Evolutionary conservation across 306 rosid genomes (phyloP).

Genomic region (Ormosia emarginata): DNA sequence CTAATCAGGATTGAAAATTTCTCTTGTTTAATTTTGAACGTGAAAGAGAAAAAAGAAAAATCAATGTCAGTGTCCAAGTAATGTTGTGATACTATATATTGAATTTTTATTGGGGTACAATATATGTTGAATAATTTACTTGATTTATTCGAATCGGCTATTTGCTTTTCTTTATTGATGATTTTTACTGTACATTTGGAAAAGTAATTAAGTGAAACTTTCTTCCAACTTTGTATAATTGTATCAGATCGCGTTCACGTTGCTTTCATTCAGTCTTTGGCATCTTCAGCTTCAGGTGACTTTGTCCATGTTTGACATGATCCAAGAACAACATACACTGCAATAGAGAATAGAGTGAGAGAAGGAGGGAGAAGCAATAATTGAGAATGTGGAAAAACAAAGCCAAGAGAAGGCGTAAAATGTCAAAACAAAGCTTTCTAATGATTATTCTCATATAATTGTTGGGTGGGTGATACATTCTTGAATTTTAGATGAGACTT

Average conservation of each 20-base stretch:
- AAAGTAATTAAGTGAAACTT: not conserved
- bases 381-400: conserved; percentile 22
- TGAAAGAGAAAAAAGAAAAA: not conserved
- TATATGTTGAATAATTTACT: not conserved
- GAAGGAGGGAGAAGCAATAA: conserved; percentile 8
- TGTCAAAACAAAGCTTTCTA: conserved; percentile 42
- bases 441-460: conserved; percentile 21
- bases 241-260: not conserved
- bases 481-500: conserved; percentile 23
- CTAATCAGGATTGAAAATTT: no score
- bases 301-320: conserved; percentile 24
- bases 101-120: no score
- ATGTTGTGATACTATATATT: not conserved
- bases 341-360: not conserved
- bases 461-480: not conserved
- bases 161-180: not conserved
- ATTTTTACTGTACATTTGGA: no score
- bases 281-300: conserved; percentile 7
- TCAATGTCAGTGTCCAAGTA: not conserved
- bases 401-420: conserved; percentile 20
- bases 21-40: not conserved
- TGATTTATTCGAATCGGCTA: not conserved
- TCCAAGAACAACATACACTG: not conserved
- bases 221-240: not conserved
- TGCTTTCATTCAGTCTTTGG: not conserved